Evolutionary conservation across 2,329 filamentous ascomycete species (phyloP).

Genomic region (Rhynchosporium secalis): DNA sequence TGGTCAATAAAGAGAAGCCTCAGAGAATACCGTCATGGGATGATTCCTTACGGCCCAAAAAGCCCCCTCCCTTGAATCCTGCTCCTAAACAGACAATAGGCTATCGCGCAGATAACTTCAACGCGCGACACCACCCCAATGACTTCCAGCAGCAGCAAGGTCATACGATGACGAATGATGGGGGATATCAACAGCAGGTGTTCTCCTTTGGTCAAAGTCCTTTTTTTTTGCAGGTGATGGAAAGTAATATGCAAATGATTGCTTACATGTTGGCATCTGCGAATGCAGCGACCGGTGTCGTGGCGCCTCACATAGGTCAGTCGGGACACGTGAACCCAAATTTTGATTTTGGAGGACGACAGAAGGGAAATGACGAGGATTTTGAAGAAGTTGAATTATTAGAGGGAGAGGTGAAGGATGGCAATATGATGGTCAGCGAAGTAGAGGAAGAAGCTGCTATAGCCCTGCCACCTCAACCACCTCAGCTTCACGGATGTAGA

Average conservation of each 20-base stretch:
- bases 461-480: no score
- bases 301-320: background rate
- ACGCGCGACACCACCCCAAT: no score
- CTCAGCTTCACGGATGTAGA: no score
- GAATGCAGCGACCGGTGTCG: background rate
- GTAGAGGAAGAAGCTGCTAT: no score
- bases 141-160: background rate
- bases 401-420: no score
- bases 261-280: background rate
- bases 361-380: background rate
- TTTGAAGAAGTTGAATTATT: background rate
- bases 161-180: background rate
- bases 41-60: background rate
- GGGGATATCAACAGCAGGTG: background rate
- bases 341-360: background rate
- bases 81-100: background rate
- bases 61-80: background rate
- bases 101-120: background rate
- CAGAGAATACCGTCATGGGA: conserved; percentile 1
- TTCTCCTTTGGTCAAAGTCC: background rate
- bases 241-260: background rate
- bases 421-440: no score
- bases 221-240: background rate
- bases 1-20: background rate
- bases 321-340: conserved; percentile 1